Base-by-base conservation (phyloP, 1,284 basidiomycete genomes). In the Ceratobasidium sp. region DNA sequence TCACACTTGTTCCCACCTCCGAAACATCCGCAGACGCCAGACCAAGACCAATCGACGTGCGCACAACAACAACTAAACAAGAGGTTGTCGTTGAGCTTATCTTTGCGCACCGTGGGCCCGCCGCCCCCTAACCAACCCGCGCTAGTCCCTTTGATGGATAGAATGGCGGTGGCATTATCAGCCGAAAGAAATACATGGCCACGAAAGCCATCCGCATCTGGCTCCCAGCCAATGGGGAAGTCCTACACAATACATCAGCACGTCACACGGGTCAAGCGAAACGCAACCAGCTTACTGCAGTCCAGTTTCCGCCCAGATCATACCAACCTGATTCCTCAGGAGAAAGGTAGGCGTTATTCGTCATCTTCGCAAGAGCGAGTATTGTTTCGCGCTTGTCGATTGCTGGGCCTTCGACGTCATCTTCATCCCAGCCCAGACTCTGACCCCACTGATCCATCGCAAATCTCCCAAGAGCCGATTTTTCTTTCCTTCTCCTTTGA, bases 41-140 rank as follows among this genome's bases (percentile, higher is more conserved):
- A 50, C 96, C 96, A 98, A 0, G 93, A 89, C 75, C 95, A 86
- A 76, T 93, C 93, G 35, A 98, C 93, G 32, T 90, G 84, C 2
- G 96, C 96, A 76, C 97, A 99, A 78, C 97, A 99, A 81, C 97
- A 99, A 0, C 95, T 98, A 80, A 98, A 98, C 25, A 98, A 81
- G 73, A 70, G 80, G 76, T 99, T 99, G 79, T 99, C 97, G 76
- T 99, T 99, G 75, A 90, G 89, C 82, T 96, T 98, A 81, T 99
- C 96, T 76, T 92, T 90, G 78, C 89, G 92, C 71, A 91, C 91
- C 1, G 94, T 93, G 25, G 94, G 92, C 1, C 94, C 94, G 22
- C 85, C 85, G 12, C 81, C 81, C 12, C 83, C 83, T 71, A 88
- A 78, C 77, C 75, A 84, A 68, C 74, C 92, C 0, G 84, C 84